Evolutionary conservation across 768 basidiomycete genomes (phyloP).

Genomic region (Amanita molliuscula): DNA sequence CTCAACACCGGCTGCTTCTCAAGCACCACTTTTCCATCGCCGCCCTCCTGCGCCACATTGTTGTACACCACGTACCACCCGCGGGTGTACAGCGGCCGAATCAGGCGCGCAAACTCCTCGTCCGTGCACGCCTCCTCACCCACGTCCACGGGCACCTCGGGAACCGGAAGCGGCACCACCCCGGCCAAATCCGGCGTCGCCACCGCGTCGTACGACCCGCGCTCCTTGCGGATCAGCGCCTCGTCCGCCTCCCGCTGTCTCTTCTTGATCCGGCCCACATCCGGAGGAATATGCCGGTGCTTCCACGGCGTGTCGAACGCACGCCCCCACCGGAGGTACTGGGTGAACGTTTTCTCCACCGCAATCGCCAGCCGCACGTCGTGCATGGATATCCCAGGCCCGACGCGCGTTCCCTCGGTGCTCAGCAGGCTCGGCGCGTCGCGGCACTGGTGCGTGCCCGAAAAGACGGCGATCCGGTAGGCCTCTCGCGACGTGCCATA

Average conservation of each 20-base stretch:
- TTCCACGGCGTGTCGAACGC: background rate
- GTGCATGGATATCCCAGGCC: background rate
- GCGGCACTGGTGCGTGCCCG: background rate
- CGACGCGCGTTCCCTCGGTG: background rate
- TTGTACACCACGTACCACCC: conserved; percentile 5
- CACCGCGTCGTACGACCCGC: background rate
- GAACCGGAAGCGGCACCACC: background rate
- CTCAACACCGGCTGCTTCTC: conserved; percentile 1
- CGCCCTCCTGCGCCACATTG: background rate
- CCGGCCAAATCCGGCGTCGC: background rate
- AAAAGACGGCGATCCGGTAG: background rate
- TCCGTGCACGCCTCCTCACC: background rate
- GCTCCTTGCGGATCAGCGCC: background rate
- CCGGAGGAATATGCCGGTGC: background rate
- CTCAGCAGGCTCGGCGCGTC: background rate
- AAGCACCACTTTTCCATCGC: background rate
- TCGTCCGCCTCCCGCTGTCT: background rate
- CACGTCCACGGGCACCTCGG: background rate
- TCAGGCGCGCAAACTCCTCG: background rate
- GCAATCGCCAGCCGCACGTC: background rate
- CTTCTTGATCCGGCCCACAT: background rate
- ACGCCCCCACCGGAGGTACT: background rate
- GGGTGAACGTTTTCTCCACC: background rate
- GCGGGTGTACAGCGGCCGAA: background rate
- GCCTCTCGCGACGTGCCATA: background rate